These are phyloP conservation scores for Coniosporium tulheliwenetii DNA, from an alignment of 2,329 filamentous ascomycete genomes.

Conservation along the genomic window DNA sequence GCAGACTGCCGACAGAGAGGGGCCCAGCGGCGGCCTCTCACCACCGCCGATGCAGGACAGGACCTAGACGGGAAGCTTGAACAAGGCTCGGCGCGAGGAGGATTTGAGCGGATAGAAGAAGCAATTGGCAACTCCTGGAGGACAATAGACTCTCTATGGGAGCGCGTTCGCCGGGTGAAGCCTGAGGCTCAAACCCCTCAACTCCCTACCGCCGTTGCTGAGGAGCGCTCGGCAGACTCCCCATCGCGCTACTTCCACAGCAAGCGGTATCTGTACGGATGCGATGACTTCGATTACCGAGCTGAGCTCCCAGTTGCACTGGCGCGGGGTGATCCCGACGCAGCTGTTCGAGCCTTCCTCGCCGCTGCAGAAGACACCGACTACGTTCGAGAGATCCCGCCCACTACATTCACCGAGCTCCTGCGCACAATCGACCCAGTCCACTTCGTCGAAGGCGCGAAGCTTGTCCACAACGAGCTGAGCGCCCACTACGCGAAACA, in stretches of 20 bases:
- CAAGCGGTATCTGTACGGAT: too few relatives aligned
- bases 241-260: too few relatives aligned
- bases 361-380: conserved; percentile 11
- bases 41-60: too few relatives aligned
- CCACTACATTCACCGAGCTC: conserved; percentile 45
- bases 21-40: conserved; percentile 2
- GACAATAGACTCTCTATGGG: too few relatives aligned
- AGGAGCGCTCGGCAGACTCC: too few relatives aligned
- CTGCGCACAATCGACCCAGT: conserved; percentile 45
- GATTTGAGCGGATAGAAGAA: too few relatives aligned
- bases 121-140: too few relatives aligned
- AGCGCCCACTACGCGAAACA: conserved; percentile 32
- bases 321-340: conserved; percentile 7
- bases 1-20: conserved; percentile 5
- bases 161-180: too few relatives aligned
- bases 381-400: conserved; percentile 27
- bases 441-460: conserved; percentile 30
- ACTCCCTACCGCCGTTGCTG: too few relatives aligned
- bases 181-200: too few relatives aligned
- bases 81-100: too few relatives aligned
- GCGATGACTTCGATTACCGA: conserved; percentile 7
- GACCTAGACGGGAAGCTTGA: too few relatives aligned
- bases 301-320: conserved; percentile 9
- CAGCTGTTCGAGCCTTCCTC: conserved; percentile 11
- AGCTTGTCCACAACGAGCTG: conserved; percentile 30